Conservation (phyloP, 2,329 filamentous ascomycete genomes). For the Aspergillus caelatus region DNA sequence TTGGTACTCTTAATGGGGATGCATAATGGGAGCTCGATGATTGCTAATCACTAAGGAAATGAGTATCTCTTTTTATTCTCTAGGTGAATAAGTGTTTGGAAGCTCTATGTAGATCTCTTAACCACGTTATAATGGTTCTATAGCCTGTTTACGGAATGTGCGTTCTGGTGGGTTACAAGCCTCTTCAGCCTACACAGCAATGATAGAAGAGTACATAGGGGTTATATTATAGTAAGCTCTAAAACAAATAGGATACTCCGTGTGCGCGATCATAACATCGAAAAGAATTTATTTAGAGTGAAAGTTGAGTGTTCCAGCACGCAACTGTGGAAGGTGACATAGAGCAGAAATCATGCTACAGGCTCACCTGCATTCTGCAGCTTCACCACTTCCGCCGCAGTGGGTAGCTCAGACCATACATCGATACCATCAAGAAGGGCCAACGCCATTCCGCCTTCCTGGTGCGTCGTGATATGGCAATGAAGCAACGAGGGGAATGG, state of each 20-base stretch:
- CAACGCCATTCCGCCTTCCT: slow-evolving; percentile 1
- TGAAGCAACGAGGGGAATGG: slow-evolving; percentile 3
- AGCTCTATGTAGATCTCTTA: background rate
- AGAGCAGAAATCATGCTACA: background rate
- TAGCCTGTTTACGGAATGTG: background rate
- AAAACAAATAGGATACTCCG: background rate
- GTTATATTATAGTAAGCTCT: background rate
- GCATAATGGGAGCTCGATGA: rapidly evolving
- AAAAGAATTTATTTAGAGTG: background rate
- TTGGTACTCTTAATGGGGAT: too few relatives aligned
- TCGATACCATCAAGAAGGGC: slow-evolving; percentile 2
- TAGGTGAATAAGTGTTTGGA: too few relatives aligned
- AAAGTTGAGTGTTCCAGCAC: background rate
- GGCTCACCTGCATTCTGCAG: background rate
- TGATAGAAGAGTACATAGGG: background rate
- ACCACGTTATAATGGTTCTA: background rate
- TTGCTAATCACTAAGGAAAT: too few relatives aligned
- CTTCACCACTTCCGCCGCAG: background rate
- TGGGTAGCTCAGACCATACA: background rate
- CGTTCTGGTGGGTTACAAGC: background rate
- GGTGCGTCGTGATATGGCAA: slow-evolving; percentile 2
- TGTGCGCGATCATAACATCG: background rate
- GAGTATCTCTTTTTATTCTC: too few relatives aligned
- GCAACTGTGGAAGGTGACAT: background rate
- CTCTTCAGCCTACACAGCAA: background rate